Evolutionary conservation across 345 rosid genomes (phyloP).

Genomic region (Cardamine chenopodiifolia): DNA sequence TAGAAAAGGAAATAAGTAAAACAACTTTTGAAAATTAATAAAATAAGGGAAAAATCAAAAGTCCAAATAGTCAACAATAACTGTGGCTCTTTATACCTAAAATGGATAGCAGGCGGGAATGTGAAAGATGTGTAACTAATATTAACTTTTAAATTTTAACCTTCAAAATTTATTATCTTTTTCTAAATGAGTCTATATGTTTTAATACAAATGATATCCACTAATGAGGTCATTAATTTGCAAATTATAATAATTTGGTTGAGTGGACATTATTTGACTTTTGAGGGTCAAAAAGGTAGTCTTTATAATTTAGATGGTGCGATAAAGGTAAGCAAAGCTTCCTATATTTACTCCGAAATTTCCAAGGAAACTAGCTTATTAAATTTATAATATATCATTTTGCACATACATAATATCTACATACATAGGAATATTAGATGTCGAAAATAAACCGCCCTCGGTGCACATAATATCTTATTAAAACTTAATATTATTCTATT

Average conservation of each 20-base stretch:
- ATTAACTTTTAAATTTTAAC: constrained; percentile 18
- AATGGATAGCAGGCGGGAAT: constrained; percentile 34
- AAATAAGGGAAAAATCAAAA: constrained; percentile 36
- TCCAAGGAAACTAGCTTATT: constrained; percentile 32
- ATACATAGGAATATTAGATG: constrained; percentile 29
- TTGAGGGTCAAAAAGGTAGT: constrained; percentile 26
- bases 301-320: constrained; percentile 37
- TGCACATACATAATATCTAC: background rate
- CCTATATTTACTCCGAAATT: constrained; percentile 46
- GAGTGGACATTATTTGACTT: constrained; percentile 42
- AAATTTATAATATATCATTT: constrained; percentile 29
- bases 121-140: constrained; percentile 17
- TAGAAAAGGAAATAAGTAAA: constrained; percentile 14
- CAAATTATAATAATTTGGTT: constrained; percentile 12
- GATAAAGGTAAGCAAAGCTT: constrained; percentile 40
- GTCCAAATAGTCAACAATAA: constrained; percentile 41
- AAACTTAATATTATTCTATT: background rate
- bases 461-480: background rate
- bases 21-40: constrained; percentile 6
- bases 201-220: constrained; percentile 6
- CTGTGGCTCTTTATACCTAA: constrained; percentile 37
- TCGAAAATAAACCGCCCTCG: background rate
- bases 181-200: background rate
- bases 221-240: constrained; percentile 18
- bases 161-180: background rate